phyloP scores from a whole-genome alignment of 345 rosid genomes.

The Hirschfeldia incana region DNA sequence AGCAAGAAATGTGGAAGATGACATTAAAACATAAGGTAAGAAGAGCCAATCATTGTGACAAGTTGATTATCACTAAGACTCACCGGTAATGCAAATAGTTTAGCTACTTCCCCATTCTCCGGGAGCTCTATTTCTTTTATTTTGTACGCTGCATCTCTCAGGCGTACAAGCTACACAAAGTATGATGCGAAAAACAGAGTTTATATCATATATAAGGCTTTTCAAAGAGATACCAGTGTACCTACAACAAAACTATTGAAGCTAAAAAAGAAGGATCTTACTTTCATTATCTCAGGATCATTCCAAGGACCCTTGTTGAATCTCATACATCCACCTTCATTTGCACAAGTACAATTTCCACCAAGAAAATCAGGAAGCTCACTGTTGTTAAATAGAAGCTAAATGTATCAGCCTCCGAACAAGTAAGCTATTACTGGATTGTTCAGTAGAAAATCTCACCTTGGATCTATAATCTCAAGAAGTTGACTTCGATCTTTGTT shows the following conservation, averaged over 20 bases:
- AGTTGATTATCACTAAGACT: slow-evolving; percentile 17
- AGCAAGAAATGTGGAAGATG: slow-evolving; percentile 10
- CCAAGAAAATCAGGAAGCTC: slow-evolving; percentile 97
- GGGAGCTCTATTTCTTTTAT: slow-evolving; percentile 50
- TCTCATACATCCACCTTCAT: slow-evolving; percentile 81
- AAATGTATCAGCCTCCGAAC: slow-evolving; percentile 19
- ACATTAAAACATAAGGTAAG: slow-evolving; percentile 9
- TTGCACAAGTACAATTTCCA: slow-evolving; percentile 76
- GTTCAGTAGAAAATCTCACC: slow-evolving; percentile 45
- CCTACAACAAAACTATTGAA: neutral
- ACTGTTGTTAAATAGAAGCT: slow-evolving; percentile 41
- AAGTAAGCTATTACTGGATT: neutral
- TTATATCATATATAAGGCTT: slow-evolving; percentile 15
- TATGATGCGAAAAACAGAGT: slow-evolving; percentile 24
- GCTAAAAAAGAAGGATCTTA: slow-evolving; percentile 36
- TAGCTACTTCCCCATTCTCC: slow-evolving; percentile 62
- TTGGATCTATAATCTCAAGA: slow-evolving; percentile 78
- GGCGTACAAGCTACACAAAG: slow-evolving; percentile 58
- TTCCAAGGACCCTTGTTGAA: slow-evolving; percentile 95
- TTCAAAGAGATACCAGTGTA: neutral
- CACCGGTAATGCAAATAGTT: slow-evolving; percentile 57
- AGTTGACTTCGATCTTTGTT: slow-evolving; percentile 68
- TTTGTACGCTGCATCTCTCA: slow-evolving; percentile 58
- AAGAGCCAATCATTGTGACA: slow-evolving; percentile 9
- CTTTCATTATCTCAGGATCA: slow-evolving; percentile 83